Percentiles rank a stretch among this genome's conserved stretches.
Evolutionary conservation across 805 yeast genomes (phyloP).

Genomic region (Ogataea ganodermae): DNA sequence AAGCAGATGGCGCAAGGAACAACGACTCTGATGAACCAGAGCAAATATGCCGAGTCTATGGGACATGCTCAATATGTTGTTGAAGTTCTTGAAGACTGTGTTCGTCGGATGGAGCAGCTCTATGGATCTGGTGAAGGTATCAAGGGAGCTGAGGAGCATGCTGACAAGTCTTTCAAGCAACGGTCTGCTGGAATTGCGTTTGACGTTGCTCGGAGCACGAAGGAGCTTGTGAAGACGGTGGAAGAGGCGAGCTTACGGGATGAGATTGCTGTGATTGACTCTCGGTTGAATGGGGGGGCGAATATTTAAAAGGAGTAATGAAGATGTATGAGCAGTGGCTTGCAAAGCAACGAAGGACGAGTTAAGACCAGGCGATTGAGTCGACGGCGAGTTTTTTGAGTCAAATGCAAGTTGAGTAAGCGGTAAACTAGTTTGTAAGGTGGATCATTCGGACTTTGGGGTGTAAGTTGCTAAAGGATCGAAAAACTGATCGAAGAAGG

Average conservation of each 20-base stretch:
- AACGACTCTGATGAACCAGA: conserved; percentile 81
- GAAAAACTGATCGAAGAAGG: too few relatives aligned
- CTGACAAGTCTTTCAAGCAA: conserved; percentile 88
- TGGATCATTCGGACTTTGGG: too few relatives aligned
- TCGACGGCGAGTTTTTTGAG: too few relatives aligned
- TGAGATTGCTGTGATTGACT: conserved; percentile 80
- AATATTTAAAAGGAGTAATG: neutral
- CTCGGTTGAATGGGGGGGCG: conserved; percentile 43
- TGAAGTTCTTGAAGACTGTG: conserved; percentile 81
- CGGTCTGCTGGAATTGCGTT: conserved; percentile 94
- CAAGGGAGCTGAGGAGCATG: conserved; percentile 58
- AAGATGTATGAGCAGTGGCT: neutral
- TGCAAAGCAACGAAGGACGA: too few relatives aligned
- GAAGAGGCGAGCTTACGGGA: conserved; percentile 90
- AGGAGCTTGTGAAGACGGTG: conserved; percentile 92
- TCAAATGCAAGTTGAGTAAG: too few relatives aligned
- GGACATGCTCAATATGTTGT: conserved; percentile 94
- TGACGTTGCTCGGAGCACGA: conserved; percentile 95
- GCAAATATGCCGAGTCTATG: conserved; percentile 78
- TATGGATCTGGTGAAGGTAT: conserved; percentile 44
- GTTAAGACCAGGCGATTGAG: neutral
- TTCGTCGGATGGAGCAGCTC: conserved; percentile 75
- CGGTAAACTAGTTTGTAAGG: too few relatives aligned
- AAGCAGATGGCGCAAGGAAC: conserved; percentile 90
- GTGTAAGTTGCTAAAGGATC: too few relatives aligned